Base-by-base conservation (phyloP, 164 flowering plant species). In the Liquidambar formosana region DNA sequence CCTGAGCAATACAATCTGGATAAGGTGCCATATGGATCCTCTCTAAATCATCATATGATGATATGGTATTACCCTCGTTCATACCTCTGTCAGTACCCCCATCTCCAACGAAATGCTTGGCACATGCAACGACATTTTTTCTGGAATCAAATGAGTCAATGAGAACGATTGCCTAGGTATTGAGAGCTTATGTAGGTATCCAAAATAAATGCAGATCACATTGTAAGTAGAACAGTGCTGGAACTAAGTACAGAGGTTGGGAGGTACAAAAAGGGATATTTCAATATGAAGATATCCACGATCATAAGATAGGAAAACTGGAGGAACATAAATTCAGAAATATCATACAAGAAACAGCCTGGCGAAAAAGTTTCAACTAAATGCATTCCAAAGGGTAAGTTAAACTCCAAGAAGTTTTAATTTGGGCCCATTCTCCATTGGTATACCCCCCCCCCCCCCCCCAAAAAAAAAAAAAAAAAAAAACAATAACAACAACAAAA, bases 71-170 rank as follows among this genome's bases (percentile, higher is more conserved):
- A 28, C 94, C 96, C 70, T 92, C 97, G 72, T 92, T 94, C 73
- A 72, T 63, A 67, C 97, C 98, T 75, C 75, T 73, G 0, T 84
- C 71, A 28, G 98, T 91, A 23, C 96, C 98, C 19, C 98, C 97
- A 76, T 94, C 98, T 72, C 90, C 92, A 51, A 87, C 84, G 76
- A 83, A 87, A 82, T 89, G 94, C 79, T 89, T 89, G 48, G 89
- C 90, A 75, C 91, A 87, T 1, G 90, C 86, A 68, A 84, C 61
- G 47, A 87, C 89, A 71, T 83, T 87, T 61, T 80, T 80, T 73
- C 91, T 89, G 80, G 56, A 71, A 63, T 57, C 61, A 65, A 65
- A 45, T 18, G 12, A 28, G 16, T 1, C 25, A 63, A 60, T 53
- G n/a, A 63, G 49, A 57, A 46, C 19, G 64, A 23, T 9, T 41